Base-by-base conservation (phyloP, 208 protist species). In the Leishmania guyanensis region DNA sequence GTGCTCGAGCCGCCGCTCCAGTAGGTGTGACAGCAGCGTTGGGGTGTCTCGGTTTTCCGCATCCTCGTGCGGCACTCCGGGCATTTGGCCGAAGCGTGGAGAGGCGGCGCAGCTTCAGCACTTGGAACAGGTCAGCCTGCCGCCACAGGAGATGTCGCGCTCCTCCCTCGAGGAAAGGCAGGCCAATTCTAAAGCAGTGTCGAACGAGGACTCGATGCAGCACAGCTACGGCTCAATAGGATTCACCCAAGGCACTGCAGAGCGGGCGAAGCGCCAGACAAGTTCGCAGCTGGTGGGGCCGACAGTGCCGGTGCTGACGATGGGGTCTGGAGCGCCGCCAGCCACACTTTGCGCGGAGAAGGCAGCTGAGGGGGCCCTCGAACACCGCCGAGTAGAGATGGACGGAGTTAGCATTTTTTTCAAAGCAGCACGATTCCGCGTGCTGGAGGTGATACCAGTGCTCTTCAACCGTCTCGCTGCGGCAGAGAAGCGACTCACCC, bases 391-490 rank as follows among this genome's bases (percentile, higher is more conserved):
- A 66, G 85, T 88, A 14, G 94, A 97, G 78, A 94, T 94, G 89
- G 94, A 97, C n/a, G 94, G 94, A 17, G 91, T 95, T 16, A 89
- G 88, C 46, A 90, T 96, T 54, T 95, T 94, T 82, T 97, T 90
- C 80, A 83, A 91, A 39, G 75, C 81, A 43, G 65, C 69, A 0
- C 94, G 94, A 58, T 95, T 97, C 75, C 85, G 89, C 12, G 68
- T 87, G 62, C 75, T 93, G 43, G 92, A 97, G 78, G 77, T 79
- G 71, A 82, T 89, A 51, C 88, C 92, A 29, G 83, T 97, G 54
- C 81, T 71, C 58, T 96, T 96, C 84, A 97, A 97, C 81, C 75
- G 87, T 46, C 56, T 96, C 39, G 94, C 92, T n/a, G 66, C 74
- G 39, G 77, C 76, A 39, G 92, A 97, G 75, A 73, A 75, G 14